phyloP scores from a whole-genome alignment of 306 rosid genomes.

The Rosa persica region DNA sequence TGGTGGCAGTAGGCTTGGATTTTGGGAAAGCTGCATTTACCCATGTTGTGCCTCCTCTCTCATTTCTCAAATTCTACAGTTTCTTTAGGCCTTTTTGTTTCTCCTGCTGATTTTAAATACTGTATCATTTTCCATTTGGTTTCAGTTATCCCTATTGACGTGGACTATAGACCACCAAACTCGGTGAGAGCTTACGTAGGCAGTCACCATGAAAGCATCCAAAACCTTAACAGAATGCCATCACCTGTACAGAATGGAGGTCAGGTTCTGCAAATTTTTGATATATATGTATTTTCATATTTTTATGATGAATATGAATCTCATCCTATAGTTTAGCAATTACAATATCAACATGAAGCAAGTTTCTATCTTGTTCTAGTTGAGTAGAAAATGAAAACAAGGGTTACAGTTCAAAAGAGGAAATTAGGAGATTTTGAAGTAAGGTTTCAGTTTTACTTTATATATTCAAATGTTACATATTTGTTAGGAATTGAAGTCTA shows the following conservation, averaged over 20 bases:
- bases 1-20: constrained; percentile 49
- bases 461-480: too few relatives aligned
- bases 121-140: background rate
- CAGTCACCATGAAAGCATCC: constrained; percentile 22
- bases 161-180: constrained; percentile 27
- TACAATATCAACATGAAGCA: background rate
- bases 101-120: background rate
- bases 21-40: constrained; percentile 46
- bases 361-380: background rate
- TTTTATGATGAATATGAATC: background rate
- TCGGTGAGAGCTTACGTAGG: constrained; percentile 18
- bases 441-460: background rate
- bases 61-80: background rate
- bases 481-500: background rate
- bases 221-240: constrained; percentile 1
- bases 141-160: constrained; percentile 42
- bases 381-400: background rate
- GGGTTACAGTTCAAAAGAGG: background rate
- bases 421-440: background rate
- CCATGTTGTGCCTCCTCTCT: constrained; percentile 3
- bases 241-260: constrained; percentile 4
- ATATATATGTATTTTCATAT: background rate
- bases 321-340: background rate
- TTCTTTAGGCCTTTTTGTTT: background rate
- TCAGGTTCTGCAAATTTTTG: background rate